These are phyloP conservation scores for Stentor coeruleus DNA, from an alignment of 73 alveolate species.

Conservation along the genomic window DNA sequence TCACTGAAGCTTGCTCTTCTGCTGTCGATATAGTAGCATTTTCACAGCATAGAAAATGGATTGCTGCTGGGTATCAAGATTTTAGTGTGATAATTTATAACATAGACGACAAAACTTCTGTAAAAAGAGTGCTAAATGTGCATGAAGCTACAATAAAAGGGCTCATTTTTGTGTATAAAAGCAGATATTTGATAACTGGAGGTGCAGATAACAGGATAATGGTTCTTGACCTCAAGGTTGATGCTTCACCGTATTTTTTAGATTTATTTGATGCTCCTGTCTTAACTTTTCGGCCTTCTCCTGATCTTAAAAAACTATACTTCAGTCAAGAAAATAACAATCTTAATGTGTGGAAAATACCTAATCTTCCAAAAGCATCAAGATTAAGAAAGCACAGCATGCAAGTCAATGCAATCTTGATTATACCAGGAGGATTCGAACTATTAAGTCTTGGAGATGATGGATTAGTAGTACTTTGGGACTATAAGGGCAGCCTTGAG, in stretches of 20 bases:
- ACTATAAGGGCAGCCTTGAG: neutral
- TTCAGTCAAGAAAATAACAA: neutral
- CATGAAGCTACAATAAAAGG: neutral
- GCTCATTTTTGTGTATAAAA: too few species aligned
- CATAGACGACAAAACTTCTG: neutral
- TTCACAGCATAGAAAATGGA: neutral
- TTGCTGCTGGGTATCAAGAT: neutral
- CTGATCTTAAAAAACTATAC: neutral
- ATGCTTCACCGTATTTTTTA: neutral
- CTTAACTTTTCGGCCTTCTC: neutral
- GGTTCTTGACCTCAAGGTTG: neutral
- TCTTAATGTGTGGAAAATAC: neutral
- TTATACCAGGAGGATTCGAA: slow-evolving; percentile 2
- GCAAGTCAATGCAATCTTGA: neutral
- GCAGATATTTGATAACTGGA: neutral
- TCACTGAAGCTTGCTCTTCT: neutral
- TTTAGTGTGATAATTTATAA: neutral
- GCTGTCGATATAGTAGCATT: neutral
- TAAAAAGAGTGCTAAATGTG: neutral
- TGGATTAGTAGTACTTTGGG: neutral
- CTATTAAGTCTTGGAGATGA: neutral
- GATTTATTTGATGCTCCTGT: neutral
- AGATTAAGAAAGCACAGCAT: neutral
- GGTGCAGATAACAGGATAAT: neutral
- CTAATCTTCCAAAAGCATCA: neutral